Evolutionary conservation across 768 basidiomycete genomes (phyloP).

Genomic region (Pisolithus orientalis): DNA sequence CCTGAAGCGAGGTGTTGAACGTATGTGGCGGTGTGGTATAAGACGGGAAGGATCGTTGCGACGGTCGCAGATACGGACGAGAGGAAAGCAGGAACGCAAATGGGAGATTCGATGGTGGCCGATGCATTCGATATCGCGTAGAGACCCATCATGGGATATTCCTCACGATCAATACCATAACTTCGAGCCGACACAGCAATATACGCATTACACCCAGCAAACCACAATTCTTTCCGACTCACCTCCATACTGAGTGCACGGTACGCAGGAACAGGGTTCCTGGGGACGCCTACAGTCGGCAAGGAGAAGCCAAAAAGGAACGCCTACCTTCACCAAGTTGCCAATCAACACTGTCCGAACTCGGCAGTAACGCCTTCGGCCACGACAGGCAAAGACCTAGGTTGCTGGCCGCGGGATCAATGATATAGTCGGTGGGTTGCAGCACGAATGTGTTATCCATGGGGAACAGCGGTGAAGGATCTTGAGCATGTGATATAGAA

Average conservation of each 20-base stretch:
- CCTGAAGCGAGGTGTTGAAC: constrained; percentile 62
- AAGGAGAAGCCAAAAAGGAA: background rate
- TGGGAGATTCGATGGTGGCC: constrained; percentile 33
- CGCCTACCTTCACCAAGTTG: constrained; percentile 51
- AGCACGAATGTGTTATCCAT: constrained; percentile 45
- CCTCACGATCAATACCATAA: constrained; percentile 67
- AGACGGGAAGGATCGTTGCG: constrained; percentile 58
- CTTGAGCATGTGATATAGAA: background rate
- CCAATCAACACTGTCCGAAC: constrained; percentile 75
- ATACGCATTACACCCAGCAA: background rate
- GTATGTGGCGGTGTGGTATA: constrained; percentile 57
- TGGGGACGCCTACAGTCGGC: constrained; percentile 13
- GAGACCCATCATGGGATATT: constrained; percentile 74
- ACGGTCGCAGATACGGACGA: constrained; percentile 60
- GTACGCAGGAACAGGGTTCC: constrained; percentile 65
- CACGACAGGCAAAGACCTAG: constrained; percentile 68
- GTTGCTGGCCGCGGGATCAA: constrained; percentile 60
- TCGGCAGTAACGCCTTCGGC: constrained; percentile 63
- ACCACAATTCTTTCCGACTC: constrained; percentile 2
- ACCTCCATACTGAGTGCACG: constrained; percentile 79
- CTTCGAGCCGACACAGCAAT: constrained; percentile 29
- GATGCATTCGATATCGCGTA: constrained; percentile 53
- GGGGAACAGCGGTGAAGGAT: background rate
- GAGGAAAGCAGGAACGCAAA: constrained; percentile 43
- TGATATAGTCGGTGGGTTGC: constrained; percentile 71